phyloP scores from a whole-genome alignment of 495 filamentous ascomycete genomes.

The Penicillium samsonianum region DNA sequence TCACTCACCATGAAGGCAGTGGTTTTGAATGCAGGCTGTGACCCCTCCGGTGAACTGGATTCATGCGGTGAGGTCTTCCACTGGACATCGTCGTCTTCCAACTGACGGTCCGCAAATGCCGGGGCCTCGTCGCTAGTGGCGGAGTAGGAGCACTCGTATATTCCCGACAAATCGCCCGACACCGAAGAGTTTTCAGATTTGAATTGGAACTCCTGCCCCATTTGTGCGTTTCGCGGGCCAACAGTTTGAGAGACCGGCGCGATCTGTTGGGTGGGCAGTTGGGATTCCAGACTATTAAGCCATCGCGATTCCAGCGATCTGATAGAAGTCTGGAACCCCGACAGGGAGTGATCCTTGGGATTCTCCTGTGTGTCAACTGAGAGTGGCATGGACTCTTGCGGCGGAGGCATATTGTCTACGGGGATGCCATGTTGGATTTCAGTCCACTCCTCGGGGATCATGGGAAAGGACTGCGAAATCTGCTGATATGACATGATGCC shows the following conservation, averaged over 20 bases:
- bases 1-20: slow-evolving; percentile 47
- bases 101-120: slow-evolving; percentile 34
- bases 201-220: slow-evolving; percentile 40
- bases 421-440: slow-evolving; percentile 24
- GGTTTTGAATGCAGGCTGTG: slow-evolving; percentile 31
- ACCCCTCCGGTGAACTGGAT: slow-evolving; percentile 26
- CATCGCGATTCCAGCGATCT: slow-evolving; percentile 43
- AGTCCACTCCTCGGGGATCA: slow-evolving; percentile 38
- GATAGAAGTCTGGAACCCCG: slow-evolving; percentile 31
- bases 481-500: slow-evolving; percentile 39
- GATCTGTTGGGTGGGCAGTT: slow-evolving; percentile 37
- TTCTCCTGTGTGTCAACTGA: slow-evolving; percentile 28
- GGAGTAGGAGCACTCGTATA: slow-evolving; percentile 44
- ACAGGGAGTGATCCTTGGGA: slow-evolving; percentile 27
- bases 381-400: slow-evolving; percentile 25
- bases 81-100: slow-evolving; percentile 34
- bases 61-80: slow-evolving; percentile 38
- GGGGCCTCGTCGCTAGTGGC: slow-evolving; percentile 38
- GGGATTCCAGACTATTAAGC: slow-evolving; percentile 41
- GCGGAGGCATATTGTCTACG: slow-evolving; percentile 25
- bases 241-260: slow-evolving; percentile 27
- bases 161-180: slow-evolving; percentile 37
- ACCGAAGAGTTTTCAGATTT: slow-evolving; percentile 47
- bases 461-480: slow-evolving; percentile 37
- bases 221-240: slow-evolving; percentile 26